Conservation (phyloP, 1,284 basidiomycete species). For the Caloboletus firmus region DNA sequence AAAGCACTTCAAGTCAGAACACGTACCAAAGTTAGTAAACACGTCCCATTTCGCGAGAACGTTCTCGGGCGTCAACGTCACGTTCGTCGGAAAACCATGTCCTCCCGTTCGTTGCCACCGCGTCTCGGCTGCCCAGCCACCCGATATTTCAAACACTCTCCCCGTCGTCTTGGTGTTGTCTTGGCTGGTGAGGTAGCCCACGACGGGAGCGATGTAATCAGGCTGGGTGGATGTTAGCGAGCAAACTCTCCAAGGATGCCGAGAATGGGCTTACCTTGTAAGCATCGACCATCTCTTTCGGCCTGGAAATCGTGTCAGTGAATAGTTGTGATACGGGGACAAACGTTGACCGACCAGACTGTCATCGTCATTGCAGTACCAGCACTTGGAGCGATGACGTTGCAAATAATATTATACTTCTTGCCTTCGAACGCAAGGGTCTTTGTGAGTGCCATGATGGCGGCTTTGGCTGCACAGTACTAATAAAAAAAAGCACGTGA, state of each 20-base stretch:
- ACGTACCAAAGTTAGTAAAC: constrained; percentile 81
- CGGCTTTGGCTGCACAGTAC: constrained; percentile 95
- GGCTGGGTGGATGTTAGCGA: constrained; percentile 49
- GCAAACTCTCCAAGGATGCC: background rate
- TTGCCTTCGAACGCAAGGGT: constrained; percentile 91
- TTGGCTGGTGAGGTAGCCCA: constrained; percentile 89
- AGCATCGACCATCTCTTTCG: constrained; percentile 90
- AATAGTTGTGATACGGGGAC: background rate
- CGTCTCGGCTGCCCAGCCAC: constrained; percentile 91
- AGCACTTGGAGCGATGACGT: constrained; percentile 87
- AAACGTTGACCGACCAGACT: constrained; percentile 54
- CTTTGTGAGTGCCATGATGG: constrained; percentile 86
- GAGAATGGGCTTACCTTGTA: constrained; percentile 63
- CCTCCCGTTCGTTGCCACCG: constrained; percentile 94
- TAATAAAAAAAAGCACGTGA: constrained; percentile 28
- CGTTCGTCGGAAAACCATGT: constrained; percentile 81
- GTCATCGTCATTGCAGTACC: constrained; percentile 92
- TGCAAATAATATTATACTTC: constrained; percentile 89
- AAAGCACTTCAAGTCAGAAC: background rate
- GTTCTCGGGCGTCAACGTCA: constrained; percentile 75
- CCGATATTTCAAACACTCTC: constrained; percentile 84
- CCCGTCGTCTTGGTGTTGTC: constrained; percentile 78
- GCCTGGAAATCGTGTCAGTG: constrained; percentile 45
- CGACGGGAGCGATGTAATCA: constrained; percentile 89
- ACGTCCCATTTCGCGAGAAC: constrained; percentile 76